Percentiles rank a stretch among this genome's conserved stretches.
Evolutionary conservation across 106 monocot species (phyloP).

Genomic region (Ottelia alismoides): DNA sequence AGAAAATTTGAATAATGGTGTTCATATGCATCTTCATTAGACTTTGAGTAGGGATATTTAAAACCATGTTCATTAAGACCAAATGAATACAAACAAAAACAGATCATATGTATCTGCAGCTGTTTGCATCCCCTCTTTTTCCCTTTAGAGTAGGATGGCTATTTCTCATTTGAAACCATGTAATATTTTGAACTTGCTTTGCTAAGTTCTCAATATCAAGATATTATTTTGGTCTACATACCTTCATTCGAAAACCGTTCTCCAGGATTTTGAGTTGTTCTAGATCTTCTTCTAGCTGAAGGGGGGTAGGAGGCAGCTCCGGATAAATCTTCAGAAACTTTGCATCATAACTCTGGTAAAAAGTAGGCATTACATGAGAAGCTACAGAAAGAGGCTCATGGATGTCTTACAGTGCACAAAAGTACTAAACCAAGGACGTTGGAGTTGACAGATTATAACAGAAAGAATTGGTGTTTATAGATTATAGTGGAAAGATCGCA

Average conservation of each 20-base stretch:
- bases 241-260: conserved; percentile 97
- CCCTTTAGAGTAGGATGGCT: background rate
- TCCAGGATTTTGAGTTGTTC: conserved; percentile 98
- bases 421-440: too few species aligned
- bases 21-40: too few species aligned
- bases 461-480: background rate
- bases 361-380: conserved; percentile 2
- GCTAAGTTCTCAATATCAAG: too few species aligned
- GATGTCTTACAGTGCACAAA: background rate
- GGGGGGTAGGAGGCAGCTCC: conserved; percentile 65
- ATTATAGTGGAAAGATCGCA: background rate
- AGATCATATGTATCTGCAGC: too few species aligned
- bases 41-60: too few species aligned
- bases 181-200: background rate
- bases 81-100: too few species aligned
- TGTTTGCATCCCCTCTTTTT: too few species aligned
- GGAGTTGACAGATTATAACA: background rate
- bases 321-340: conserved; percentile 83
- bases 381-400: too few species aligned
- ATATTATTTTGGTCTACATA: too few species aligned
- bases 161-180: background rate
- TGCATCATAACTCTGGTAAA: conserved; percentile 80
- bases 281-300: conserved; percentile 96
- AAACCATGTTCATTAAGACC: too few species aligned
- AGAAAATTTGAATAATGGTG: too few species aligned